A percentile compares a stretch with the other conserved stretches of the same genome.
These are phyloP conservation scores for Phylloporus scabripes DNA, from an alignment of 768 basidiomycete species.

Conservation along the genomic window DNA sequence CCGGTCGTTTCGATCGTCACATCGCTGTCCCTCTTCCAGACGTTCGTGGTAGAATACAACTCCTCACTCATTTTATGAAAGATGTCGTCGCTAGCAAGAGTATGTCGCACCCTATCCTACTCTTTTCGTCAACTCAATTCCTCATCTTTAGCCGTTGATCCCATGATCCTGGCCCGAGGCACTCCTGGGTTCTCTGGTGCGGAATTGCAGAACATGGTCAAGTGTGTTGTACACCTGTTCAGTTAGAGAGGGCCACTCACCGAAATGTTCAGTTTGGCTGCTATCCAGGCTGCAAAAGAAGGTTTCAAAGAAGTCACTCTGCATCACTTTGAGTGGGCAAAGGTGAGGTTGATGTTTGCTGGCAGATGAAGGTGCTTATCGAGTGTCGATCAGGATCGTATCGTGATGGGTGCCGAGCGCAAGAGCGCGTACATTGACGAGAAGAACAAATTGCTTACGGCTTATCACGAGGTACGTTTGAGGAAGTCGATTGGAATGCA, in stretches of 20 bases:
- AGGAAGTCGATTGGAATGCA: background rate
- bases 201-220: slow-evolving; percentile 95
- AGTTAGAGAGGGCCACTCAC: background rate
- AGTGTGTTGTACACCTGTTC: slow-evolving; percentile 45
- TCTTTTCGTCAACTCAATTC: background rate
- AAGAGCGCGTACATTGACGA: slow-evolving; percentile 85
- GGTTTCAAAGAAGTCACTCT: slow-evolving; percentile 63
- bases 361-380: background rate
- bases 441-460: slow-evolving; percentile 82
- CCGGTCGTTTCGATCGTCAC: slow-evolving; percentile 92
- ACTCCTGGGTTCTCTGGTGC: slow-evolving; percentile 97
- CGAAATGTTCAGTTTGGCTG: slow-evolving; percentile 58
- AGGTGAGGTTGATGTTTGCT: slow-evolving; percentile 41
- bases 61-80: slow-evolving; percentile 87
- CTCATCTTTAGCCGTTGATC: slow-evolving; percentile 59
- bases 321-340: slow-evolving; percentile 97
- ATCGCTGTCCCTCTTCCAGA: slow-evolving; percentile 95
- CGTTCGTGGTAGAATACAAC: slow-evolving; percentile 88
- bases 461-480: slow-evolving; percentile 85
- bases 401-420: slow-evolving; percentile 95
- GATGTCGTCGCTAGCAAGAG: slow-evolving; percentile 61
- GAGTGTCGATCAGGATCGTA: slow-evolving; percentile 61
- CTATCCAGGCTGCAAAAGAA: slow-evolving; percentile 90
- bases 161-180: slow-evolving; percentile 84
- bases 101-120: slow-evolving; percentile 23